Evolutionary conservation across 257 asterid species (phyloP).

Genomic region (Leonotis leonurus): DNA sequence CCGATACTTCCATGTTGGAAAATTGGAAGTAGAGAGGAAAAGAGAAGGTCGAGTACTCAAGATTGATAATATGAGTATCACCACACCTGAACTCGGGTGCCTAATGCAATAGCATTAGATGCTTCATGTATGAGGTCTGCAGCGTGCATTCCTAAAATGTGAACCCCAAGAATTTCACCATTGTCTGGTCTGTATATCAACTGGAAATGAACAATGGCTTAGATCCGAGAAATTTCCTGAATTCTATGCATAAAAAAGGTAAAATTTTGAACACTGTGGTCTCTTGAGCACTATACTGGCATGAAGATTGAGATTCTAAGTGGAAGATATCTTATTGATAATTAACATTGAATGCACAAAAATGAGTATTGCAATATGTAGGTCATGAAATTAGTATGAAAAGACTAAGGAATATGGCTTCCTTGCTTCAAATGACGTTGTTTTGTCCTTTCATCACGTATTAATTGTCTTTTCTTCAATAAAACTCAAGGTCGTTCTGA

Average conservation of each 20-base stretch:
- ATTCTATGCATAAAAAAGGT: neutral
- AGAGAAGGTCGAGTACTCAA: neutral
- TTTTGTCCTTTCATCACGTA: neutral
- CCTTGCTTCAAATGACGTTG: neutral
- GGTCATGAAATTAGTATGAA: neutral
- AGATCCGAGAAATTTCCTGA: neutral
- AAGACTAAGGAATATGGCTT: neutral
- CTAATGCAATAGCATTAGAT: slow-evolving; percentile 86
- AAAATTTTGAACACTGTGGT: neutral
- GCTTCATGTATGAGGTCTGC: slow-evolving; percentile 97
- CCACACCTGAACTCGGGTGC: slow-evolving; percentile 74
- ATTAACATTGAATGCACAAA: neutral
- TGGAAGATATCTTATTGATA: neutral
- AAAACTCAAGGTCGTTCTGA: neutral
- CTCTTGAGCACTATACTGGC: neutral
- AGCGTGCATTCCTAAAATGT: slow-evolving; percentile 85
- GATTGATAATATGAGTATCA: neutral
- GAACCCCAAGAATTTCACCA: slow-evolving; percentile 95
- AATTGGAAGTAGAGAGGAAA: neutral
- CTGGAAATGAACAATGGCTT: slow-evolving; percentile 38
- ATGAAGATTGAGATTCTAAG: neutral
- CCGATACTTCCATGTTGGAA: neutral
- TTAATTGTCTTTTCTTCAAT: neutral
- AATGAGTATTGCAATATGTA: neutral
- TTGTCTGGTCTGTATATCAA: slow-evolving; percentile 82